These are phyloP conservation scores for Fusarium luffae DNA, from an alignment of 2,329 filamentous ascomycete species.

Conservation along the genomic window DNA sequence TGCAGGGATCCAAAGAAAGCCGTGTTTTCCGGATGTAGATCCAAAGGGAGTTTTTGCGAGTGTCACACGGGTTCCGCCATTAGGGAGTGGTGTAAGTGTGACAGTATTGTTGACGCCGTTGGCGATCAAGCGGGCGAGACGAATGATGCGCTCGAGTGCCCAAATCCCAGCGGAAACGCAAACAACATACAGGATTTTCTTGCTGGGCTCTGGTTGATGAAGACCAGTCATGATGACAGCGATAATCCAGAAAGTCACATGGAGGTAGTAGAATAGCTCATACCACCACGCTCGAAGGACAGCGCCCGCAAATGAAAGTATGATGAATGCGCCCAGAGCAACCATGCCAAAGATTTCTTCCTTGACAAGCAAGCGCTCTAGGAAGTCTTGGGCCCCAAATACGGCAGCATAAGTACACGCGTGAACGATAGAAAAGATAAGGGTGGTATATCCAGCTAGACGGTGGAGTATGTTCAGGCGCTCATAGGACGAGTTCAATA, in stretches of 20 bases:
- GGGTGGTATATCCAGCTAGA: slow-evolving; percentile 61
- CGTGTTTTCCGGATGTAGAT: slow-evolving; percentile 67
- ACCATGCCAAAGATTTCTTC: slow-evolving; percentile 62
- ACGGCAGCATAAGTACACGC: slow-evolving; percentile 55
- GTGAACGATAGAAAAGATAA: slow-evolving; percentile 60
- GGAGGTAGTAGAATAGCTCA: slow-evolving; percentile 66
- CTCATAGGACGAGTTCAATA: slow-evolving; percentile 68
- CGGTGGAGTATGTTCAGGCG: slow-evolving; percentile 68
- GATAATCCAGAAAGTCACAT: slow-evolving; percentile 61
- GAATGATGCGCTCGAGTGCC: slow-evolving; percentile 62
- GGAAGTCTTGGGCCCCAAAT: slow-evolving; percentile 50
- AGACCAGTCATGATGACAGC: slow-evolving; percentile 60
- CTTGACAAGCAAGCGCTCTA: slow-evolving; percentile 49
- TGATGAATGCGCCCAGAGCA: slow-evolving; percentile 58
- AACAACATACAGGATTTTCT: slow-evolving; percentile 57
- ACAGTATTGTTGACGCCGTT: slow-evolving; percentile 63
- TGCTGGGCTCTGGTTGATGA: slow-evolving; percentile 61
- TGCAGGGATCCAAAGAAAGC: slow-evolving; percentile 71
- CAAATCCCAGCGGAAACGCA: slow-evolving; percentile 60
- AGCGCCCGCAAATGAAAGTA: slow-evolving; percentile 56
- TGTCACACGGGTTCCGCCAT: slow-evolving; percentile 66
- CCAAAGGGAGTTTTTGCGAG: slow-evolving; percentile 60
- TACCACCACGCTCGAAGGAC: slow-evolving; percentile 61
- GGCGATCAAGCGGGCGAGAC: slow-evolving; percentile 56
- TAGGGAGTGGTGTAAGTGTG: slow-evolving; percentile 63